Base-by-base conservation (phyloP, 1,284 basidiomycete genomes). In the Papiliotrema fonsecae region DNA sequence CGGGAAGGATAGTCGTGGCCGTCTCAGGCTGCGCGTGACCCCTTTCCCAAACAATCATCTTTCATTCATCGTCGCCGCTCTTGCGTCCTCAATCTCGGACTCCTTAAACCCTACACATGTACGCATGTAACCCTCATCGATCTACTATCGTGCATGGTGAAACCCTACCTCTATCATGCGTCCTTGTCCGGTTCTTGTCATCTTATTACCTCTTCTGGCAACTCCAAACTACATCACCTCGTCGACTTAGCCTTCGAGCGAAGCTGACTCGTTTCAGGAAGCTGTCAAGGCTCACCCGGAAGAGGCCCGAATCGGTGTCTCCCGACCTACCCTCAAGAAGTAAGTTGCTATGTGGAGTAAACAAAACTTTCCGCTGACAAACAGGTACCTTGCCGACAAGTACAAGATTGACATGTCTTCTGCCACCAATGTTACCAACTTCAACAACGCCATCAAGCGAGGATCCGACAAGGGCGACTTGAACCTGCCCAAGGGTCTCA, bases 241-340 rank as follows among this genome's bases (percentile, higher is more conserved):
- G 18, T 38, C 28, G 21, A 27, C 14, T 41, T 45, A 16, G 13
- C 18, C 16, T 43, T 9, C 18, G 37, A 26, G 24, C n/a, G 32
- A 22, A 38, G 18, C 35, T 31, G 5, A 32, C 40, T 11, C 32
- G 13, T 30, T 14, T 47, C 66, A 77, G 74, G 88, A 92, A 77
- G 88, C 87, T 64, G 88, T 94, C 74, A 74, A 79, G 55, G 80
- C 78, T 47, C 77, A 85, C 74, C 79, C 82, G 24, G 86, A 87
- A 32, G 88, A 90, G 55, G 82, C 86, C 54, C 87, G 90, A 57
- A 70, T 73, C 54, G 91, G 91, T 72, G 88, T 93, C 58, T 92
- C 89, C 62, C 86, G 91, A 49, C 87, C 86, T 52, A 83, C 86
- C 67, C 89, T 96, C 77, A 94, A 94, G 82, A 93, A 90, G 90